Base-by-base conservation (phyloP, 164 flowering plant species). In the Liriodendron chinense region DNA sequence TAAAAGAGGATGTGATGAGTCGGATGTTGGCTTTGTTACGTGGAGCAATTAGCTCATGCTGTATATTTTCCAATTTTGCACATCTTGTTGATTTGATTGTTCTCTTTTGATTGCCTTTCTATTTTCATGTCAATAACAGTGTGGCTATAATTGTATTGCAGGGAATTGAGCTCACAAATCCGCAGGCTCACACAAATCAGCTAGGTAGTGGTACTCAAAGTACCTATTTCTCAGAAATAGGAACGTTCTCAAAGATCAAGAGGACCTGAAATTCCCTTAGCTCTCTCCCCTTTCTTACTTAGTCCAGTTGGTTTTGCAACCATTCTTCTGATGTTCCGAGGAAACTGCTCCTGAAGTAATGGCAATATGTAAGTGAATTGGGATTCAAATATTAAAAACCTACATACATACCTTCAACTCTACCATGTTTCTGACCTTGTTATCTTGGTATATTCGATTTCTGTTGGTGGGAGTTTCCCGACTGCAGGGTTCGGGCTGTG, bases 201-300 rank as follows among this genome's bases (percentile, higher is more conserved):
- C 93, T 96, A 13, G 99, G 98, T 9, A 85, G 93, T 77, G 98
- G 99, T 65, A 92, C 94, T 62, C 97, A 94, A 69, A 96, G 99
- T 77, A 96, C 99, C 23, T 96, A 96, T 76, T 96, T 96, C 81
- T 96, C 98, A 1, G 99, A 96, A 77, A 88, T 86, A 10, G 99
- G 99, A 64, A 94, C 94, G 24, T 96, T 94, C 80, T 94, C 98
- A 13, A 93, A 94, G 87, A 91, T 94, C 84, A 94, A 85, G 89
- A 88, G 86, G 79, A 82, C 83, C 21, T 90, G 85, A 91, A 9
- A 14, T 26, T 10, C 1, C n/a, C 21, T 23, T 21, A 7, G 9
- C 63, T 70, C 23, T 34, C 1, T 14, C 20, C 24, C 24, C 13
- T 1, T 23, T 5, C 14, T 25, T 22, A 26, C 23, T 13, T 70